Evolutionary conservation across 257 asterid species (phyloP).

Genomic region (Solanum piurae): DNA sequence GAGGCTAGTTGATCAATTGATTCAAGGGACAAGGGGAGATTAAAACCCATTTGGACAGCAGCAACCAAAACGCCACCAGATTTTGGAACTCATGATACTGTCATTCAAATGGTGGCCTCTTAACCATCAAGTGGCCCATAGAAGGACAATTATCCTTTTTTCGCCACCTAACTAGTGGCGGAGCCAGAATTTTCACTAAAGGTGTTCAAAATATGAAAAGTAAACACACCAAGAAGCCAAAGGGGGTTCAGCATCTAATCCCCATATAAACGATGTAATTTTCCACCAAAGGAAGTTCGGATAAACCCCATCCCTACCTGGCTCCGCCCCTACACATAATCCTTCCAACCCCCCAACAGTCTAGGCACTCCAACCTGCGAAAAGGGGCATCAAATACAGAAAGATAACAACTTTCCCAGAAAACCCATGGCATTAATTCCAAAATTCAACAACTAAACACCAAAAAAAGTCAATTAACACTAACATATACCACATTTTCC

Average conservation of each 20-base stretch:
- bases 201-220: not conserved
- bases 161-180: not conserved
- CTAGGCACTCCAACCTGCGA: not conserved
- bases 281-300: not conserved
- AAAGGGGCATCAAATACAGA: not conserved
- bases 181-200: not conserved
- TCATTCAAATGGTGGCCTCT: not conserved
- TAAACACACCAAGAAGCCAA: not conserved
- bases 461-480: not conserved
- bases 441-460: not conserved
- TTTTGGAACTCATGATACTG: not conserved
- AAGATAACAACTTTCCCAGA: not conserved
- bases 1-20: too few relatives aligned
- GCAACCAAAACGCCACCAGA: not conserved
- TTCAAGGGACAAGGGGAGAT: too few relatives aligned
- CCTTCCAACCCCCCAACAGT: not conserved
- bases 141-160: not conserved
- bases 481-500: not conserved
- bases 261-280: not conserved
- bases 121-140: not conserved
- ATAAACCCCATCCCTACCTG: not conserved
- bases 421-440: not conserved
- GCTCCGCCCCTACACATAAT: not conserved
- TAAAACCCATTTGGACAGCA: too few relatives aligned
- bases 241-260: not conserved